These are phyloP conservation scores for Colletotrichum caudatum DNA, from an alignment of 2,329 filamentous ascomycete genomes.

Conservation along the genomic window DNA sequence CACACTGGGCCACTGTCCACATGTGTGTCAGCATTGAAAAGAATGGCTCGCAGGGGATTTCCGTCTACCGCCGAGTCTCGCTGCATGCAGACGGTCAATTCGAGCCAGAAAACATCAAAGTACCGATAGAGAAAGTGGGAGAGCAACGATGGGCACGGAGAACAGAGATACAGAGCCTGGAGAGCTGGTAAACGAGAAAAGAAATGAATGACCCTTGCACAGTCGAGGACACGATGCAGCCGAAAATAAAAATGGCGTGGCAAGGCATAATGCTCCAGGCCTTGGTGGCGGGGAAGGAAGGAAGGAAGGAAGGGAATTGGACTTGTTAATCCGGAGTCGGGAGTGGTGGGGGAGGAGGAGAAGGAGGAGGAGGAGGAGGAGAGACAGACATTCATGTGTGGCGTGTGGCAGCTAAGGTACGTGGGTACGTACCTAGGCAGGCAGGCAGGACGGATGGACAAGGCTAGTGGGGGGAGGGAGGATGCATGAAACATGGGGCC, in stretches of 20 bases:
- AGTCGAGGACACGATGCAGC: conserved; percentile 31
- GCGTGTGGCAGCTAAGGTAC: neutral
- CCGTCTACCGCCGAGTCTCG: neutral
- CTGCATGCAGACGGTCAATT: neutral
- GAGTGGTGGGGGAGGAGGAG: too few species aligned
- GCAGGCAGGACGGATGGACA: conserved; percentile 1
- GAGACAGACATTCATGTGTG: conserved; percentile 1
- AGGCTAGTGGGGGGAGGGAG: neutral
- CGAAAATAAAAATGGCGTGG: conserved; percentile 26
- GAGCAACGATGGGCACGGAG: neutral
- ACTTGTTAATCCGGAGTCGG: neutral
- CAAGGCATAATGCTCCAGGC: conserved; percentile 13
- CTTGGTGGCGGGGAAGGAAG: conserved; percentile 25
- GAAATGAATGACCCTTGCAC: too few species aligned
- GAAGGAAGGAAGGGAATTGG: conserved; percentile 10
- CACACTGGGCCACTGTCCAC: too few species aligned
- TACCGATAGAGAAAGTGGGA: neutral
- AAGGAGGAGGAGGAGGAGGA: neutral
- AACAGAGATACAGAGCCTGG: neutral
- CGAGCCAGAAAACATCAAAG: neutral
- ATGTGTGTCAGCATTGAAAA: too few species aligned
- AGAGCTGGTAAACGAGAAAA: conserved; percentile 17
- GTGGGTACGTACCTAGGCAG: too few species aligned
- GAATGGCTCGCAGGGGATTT: neutral
- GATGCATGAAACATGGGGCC: neutral